Evolutionary conservation across 2,329 filamentous ascomycete genomes (phyloP).

Genomic region (Apiospora pterosperma): DNA sequence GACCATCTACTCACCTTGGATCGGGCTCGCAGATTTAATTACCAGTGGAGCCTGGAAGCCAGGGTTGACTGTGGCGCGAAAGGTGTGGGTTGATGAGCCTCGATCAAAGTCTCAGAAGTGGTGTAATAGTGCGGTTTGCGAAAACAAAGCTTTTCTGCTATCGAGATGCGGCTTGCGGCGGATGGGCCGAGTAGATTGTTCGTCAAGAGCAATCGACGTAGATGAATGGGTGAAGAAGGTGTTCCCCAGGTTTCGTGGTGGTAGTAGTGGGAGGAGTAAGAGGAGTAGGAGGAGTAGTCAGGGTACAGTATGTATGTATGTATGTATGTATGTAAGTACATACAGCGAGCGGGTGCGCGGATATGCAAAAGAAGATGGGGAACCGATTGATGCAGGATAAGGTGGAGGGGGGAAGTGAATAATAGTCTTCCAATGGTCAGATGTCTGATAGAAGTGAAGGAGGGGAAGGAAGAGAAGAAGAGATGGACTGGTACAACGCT

Average conservation of each 20-base stretch:
- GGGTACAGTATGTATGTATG: not conserved
- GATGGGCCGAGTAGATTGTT: not conserved
- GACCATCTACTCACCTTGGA: constrained; percentile 16
- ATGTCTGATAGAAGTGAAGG: not conserved
- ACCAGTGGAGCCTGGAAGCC: constrained; percentile 29
- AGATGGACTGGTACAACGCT: constrained; percentile 6
- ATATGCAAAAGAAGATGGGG: constrained; percentile 3
- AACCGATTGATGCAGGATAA: not conserved
- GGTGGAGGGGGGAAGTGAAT: not conserved
- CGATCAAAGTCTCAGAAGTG: constrained; percentile 6
- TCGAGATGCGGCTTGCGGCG: constrained; percentile 1
- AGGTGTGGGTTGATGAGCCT: constrained; percentile 5
- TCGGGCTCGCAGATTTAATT: constrained; percentile 23
- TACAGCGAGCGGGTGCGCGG: not conserved
- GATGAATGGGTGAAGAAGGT: too few species aligned
- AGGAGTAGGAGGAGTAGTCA: not conserved
- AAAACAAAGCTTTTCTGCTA: constrained; percentile 1
- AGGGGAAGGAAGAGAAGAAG: constrained; percentile 6
- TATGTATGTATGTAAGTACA: not conserved
- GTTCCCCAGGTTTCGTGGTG: not conserved
- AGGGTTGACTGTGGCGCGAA: constrained; percentile 25
- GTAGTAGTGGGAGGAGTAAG: not conserved
- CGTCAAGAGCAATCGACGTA: not conserved
- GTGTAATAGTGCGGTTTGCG: constrained; percentile 1
- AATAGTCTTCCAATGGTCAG: not conserved